These are phyloP conservation scores for Auriculariales sp. DNA, from an alignment of 768 basidiomycete genomes.

Conservation along the genomic window DNA sequence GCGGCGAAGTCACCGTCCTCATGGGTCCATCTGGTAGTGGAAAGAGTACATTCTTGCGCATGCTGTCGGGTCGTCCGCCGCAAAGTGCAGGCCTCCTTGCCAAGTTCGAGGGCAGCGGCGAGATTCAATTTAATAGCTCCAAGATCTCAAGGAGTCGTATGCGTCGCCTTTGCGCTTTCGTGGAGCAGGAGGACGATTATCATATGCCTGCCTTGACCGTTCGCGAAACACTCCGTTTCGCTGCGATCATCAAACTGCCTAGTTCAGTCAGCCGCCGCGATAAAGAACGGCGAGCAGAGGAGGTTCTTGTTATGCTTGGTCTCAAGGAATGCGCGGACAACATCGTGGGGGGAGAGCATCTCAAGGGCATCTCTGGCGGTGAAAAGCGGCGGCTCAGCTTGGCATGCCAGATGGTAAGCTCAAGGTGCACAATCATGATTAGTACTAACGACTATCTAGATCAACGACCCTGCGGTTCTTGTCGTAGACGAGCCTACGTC, in stretches of 20 bases:
- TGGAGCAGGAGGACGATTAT: constrained; percentile 26
- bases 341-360: constrained; percentile 26
- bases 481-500: constrained; percentile 22
- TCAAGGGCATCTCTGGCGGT: constrained; percentile 32
- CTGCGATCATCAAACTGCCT: constrained; percentile 24
- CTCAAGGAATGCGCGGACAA: constrained; percentile 30
- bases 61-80: constrained; percentile 17
- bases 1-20: constrained; percentile 22
- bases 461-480: constrained; percentile 23
- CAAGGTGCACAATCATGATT: not conserved
- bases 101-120: constrained; percentile 17
- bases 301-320: constrained; percentile 29
- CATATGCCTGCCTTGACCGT: constrained; percentile 22
- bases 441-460: constrained; percentile 7
- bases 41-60: constrained; percentile 21
- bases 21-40: constrained; percentile 17
- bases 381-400: constrained; percentile 31
- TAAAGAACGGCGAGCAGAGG: constrained; percentile 29
- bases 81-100: constrained; percentile 16
- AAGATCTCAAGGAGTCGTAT: constrained; percentile 5
- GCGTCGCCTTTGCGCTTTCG: constrained; percentile 16
- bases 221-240: constrained; percentile 22
- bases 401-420: constrained; percentile 23
- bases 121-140: constrained; percentile 17
- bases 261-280: constrained; percentile 16